phyloP scores from a whole-genome alignment of 2,329 filamentous ascomycete species.

The Hypocrella siamensis region DNA sequence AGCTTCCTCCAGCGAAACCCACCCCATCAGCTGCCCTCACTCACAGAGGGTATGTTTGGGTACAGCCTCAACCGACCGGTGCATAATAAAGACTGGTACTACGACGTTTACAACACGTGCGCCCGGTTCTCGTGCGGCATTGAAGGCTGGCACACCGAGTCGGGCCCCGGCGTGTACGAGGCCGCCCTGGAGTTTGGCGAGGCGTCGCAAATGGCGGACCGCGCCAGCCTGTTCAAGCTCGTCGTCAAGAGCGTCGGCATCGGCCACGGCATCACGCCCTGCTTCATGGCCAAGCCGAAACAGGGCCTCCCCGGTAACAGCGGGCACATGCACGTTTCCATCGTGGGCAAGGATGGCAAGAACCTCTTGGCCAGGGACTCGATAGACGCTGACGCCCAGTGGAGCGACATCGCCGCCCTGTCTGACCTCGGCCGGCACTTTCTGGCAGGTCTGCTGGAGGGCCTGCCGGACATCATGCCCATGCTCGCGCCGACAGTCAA shows the following conservation, averaged over 20 bases:
- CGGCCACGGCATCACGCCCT: slow-evolving; percentile 82
- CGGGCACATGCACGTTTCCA: slow-evolving; percentile 87
- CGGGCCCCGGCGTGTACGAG: slow-evolving; percentile 86
- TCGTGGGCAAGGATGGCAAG: slow-evolving; percentile 63
- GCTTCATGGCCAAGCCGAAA: slow-evolving; percentile 96
- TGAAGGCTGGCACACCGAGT: slow-evolving; percentile 93
- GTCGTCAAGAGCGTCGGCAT: slow-evolving; percentile 78
- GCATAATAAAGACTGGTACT: slow-evolving; percentile 87
- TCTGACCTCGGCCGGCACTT: slow-evolving; percentile 88
- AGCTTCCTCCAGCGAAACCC: slow-evolving; percentile 60
- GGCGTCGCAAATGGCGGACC: slow-evolving; percentile 79
- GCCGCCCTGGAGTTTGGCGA: slow-evolving; percentile 86
- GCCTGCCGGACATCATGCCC: slow-evolving; percentile 90
- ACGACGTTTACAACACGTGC: slow-evolving; percentile 71
- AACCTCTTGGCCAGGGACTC: slow-evolving; percentile 69
- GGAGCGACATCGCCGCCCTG: slow-evolving; percentile 60
- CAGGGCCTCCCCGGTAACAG: slow-evolving; percentile 86
- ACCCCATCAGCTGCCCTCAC: slow-evolving; percentile 53
- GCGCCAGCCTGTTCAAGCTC: slow-evolving; percentile 86
- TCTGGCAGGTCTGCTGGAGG: slow-evolving; percentile 75
- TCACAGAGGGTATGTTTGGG: slow-evolving; percentile 92
- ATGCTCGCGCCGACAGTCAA: slow-evolving; percentile 89
- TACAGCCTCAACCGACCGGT: slow-evolving; percentile 79
- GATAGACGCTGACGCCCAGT: slow-evolving; percentile 55
- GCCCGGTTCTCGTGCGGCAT: slow-evolving; percentile 64